Base-by-base conservation (phyloP, 352 stramenopile species). In the Detonula confervacea region DNA sequence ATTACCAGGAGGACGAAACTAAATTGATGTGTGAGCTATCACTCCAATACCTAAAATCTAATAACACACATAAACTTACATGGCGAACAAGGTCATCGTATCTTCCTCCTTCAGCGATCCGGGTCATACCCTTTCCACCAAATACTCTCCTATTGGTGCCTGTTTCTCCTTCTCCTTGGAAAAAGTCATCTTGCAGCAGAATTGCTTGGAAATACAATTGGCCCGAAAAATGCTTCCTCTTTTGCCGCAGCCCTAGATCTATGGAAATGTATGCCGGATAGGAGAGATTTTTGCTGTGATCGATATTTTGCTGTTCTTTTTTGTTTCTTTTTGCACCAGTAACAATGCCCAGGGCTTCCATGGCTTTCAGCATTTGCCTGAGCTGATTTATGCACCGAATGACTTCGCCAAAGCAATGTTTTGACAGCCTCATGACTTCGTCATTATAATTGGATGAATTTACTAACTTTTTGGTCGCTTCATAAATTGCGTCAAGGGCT, bases 1-100 rank as follows among this genome's bases (percentile, higher is more conserved):
- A 77, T 91, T 92, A 60, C 88, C 88, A 56, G 88, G 88, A 35
- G 88, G 88, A 12, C 83, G 72, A 69, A 79, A 87, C n/a, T n/a
- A n/a, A n/a, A n/a, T n/a, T n/a, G n/a, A n/a, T n/a, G n/a, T n/a
- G n/a, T n/a, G n/a, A n/a, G n/a, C n/a, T n/a, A n/a, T n/a, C n/a
- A n/a, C n/a, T n/a, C n/a, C n/a, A n/a, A n/a, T n/a, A n/a, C n/a
- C n/a, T n/a, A n/a, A n/a, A n/a, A n/a, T n/a, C n/a, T n/a, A n/a
- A n/a, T n/a, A n/a, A n/a, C n/a, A n/a, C n/a, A n/a, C n/a, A n/a
- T n/a, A n/a, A n/a, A n/a, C n/a, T n/a, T n/a, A n/a, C n/a, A 29
- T 80, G 80, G 46, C 56, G 44, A 25, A 88, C 81, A 20, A 90
- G 54, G 49, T 91, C 82, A 66, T 87, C 86, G 47, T 89, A 93